These are phyloP conservation scores for Tetradesmus lagerheimii DNA, from an alignment of 139 green algal genomes.

Conservation along the genomic window DNA sequence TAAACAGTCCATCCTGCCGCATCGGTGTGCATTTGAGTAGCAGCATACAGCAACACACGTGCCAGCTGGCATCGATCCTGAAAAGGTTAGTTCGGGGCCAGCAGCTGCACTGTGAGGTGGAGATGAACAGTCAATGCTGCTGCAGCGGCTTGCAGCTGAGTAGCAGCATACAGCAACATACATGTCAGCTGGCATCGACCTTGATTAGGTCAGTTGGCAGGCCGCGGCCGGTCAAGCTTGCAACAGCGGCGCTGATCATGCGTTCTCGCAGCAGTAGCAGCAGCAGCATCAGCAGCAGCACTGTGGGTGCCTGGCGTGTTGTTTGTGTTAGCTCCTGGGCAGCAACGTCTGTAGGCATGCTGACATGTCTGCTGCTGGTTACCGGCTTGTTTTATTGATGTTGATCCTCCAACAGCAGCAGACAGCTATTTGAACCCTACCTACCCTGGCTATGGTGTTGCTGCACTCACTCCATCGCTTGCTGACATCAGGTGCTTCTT, in stretches of 20 bases:
- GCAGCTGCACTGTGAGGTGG: too few species aligned
- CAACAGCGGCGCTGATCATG: background rate
- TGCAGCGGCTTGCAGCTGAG: background rate
- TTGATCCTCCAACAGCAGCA: too few species aligned
- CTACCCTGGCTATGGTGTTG: too few species aligned
- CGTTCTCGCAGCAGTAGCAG: background rate
- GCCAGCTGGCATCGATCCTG: background rate
- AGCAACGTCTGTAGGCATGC: background rate
- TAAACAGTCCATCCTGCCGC: too few species aligned
- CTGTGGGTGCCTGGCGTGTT: too few species aligned
- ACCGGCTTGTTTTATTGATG: too few species aligned
- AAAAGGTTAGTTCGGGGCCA: too few species aligned
- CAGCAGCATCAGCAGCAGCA: background rate
- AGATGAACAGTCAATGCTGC: too few species aligned
- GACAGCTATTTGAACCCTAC: background rate
- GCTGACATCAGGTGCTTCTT: background rate
- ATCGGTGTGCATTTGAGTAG: background rate
- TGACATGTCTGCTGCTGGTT: too few species aligned
- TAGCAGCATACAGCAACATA: background rate
- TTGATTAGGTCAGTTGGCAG: too few species aligned
- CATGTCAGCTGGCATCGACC: background rate
- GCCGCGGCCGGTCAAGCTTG: too few species aligned
- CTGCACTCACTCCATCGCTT: too few species aligned
- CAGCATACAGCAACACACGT: background rate
- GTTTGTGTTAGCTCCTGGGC: background rate